Conservation (phyloP, 352 stramenopile genomes). For the Pythium insidiosum region DNA sequence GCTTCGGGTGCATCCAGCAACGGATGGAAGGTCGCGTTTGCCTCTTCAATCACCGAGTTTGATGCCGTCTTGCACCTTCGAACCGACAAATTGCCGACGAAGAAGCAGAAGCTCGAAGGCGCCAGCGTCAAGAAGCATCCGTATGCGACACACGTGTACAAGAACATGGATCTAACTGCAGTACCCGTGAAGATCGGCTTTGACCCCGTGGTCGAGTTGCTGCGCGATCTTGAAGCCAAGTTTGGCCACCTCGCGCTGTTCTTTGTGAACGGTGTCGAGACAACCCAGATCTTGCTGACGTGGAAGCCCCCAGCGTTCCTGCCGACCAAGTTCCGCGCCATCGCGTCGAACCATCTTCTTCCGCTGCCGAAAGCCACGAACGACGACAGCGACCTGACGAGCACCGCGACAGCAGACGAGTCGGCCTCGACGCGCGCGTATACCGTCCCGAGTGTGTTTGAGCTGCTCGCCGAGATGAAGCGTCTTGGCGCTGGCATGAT, state of each 20-base stretch:
- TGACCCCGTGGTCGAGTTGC: slow-evolving; percentile 58
- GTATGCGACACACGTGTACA: slow-evolving; percentile 72
- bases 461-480: slow-evolving; percentile 71
- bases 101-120: slow-evolving; percentile 40
- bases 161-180: slow-evolving; percentile 73
- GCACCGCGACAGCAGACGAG: slow-evolving; percentile 8
- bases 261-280: slow-evolving; percentile 66
- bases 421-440: slow-evolving; percentile 18
- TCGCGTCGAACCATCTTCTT: slow-evolving; percentile 51
- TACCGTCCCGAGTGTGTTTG: slow-evolving; percentile 69
- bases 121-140: slow-evolving; percentile 49
- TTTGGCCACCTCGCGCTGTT: slow-evolving; percentile 73
- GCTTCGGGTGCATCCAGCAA: slow-evolving; percentile 31
- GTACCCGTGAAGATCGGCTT: slow-evolving; percentile 68
- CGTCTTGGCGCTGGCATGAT: slow-evolving; percentile 60
- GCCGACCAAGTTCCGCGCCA: slow-evolving; percentile 74
- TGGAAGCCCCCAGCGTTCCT: slow-evolving; percentile 81
- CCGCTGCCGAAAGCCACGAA: slow-evolving; percentile 28
- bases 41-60: slow-evolving; percentile 44
- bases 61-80: slow-evolving; percentile 51
- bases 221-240: slow-evolving; percentile 38
- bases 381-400: slow-evolving; percentile 12
- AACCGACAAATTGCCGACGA: slow-evolving; percentile 44
- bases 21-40: slow-evolving; percentile 63
- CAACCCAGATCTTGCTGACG: slow-evolving; percentile 54